Percentiles rank a stretch among this genome's conserved stretches.
These are phyloP conservation scores for Suhomyces emberorum DNA, from an alignment of 805 yeast species.

Conservation along the genomic window DNA sequence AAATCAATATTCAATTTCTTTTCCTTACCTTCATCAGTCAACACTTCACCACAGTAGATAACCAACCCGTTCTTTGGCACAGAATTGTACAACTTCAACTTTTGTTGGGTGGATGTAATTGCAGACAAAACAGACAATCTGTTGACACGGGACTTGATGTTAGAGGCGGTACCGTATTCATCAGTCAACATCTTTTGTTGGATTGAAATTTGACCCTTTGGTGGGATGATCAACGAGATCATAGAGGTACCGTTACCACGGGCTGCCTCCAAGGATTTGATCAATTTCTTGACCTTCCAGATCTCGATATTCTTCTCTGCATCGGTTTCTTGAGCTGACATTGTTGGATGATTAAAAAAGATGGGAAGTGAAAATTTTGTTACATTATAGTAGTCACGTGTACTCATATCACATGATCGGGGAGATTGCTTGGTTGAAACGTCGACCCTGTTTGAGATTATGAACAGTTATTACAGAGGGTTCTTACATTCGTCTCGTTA, in stretches of 20 bases:
- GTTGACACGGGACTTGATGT: constrained; percentile 96
- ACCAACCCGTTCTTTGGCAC: constrained; percentile 96
- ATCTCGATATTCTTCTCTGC: constrained; percentile 92
- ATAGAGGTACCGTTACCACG: constrained; percentile 99
- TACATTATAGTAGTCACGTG: background rate
- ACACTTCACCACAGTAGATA: constrained; percentile 96
- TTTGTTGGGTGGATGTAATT: constrained; percentile 97
- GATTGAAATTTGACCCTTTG: constrained; percentile 88
- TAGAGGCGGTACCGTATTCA: constrained; percentile 98
- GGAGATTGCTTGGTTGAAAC: no score
- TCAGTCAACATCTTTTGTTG: constrained; percentile 90
- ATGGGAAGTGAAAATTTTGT: background rate
- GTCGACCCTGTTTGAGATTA: no score
- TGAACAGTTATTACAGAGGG: no score
- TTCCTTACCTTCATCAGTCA: constrained; percentile 96
- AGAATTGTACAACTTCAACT: constrained; percentile 79
- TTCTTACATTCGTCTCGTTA: no score
- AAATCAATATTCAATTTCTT: constrained; percentile 95
- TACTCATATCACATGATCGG: background rate
- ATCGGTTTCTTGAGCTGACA: constrained; percentile 49
- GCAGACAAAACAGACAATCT: constrained; percentile 94
- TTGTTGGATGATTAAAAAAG: constrained; percentile 2
- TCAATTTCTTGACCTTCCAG: constrained; percentile 96
- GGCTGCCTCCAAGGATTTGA: constrained; percentile 83
- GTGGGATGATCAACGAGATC: constrained; percentile 96